Evolutionary conservation across 371 early-diverging fungal genomes (phyloP).

Genomic region (Apophysomyces elegans): DNA sequence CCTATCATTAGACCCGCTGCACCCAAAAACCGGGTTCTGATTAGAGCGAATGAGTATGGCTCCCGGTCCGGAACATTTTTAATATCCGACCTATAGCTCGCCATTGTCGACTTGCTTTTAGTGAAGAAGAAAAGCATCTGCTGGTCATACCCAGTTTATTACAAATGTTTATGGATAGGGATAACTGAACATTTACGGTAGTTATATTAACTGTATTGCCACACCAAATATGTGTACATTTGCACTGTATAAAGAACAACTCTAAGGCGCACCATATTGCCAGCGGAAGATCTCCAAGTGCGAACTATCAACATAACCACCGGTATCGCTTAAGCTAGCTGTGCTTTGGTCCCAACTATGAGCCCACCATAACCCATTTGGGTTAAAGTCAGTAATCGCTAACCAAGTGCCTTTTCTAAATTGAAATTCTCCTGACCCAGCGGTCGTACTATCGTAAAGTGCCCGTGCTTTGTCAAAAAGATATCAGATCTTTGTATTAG

Average conservation of each 20-base stretch:
- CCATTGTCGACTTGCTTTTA: too few species aligned
- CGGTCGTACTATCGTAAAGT: slow-evolving; percentile 83
- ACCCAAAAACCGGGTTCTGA: not conserved
- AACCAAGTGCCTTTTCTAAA: slow-evolving; percentile 78
- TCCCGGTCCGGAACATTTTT: too few species aligned
- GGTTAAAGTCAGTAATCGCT: slow-evolving; percentile 66
- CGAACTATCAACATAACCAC: slow-evolving; percentile 32
- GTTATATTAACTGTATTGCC: too few species aligned
- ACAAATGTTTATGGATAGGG: too few species aligned
- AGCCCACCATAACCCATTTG: slow-evolving; percentile 81
- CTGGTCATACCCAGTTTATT: too few species aligned
- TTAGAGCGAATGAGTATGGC: not conserved
- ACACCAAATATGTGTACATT: not conserved
- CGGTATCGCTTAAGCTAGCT: slow-evolving; percentile 26
- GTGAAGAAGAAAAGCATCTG: too few species aligned
- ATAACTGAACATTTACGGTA: too few species aligned
- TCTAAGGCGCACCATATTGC: not conserved
- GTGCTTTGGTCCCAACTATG: slow-evolving; percentile 53
- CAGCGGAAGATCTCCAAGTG: not conserved
- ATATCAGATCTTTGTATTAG: not conserved
- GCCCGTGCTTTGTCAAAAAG: slow-evolving; percentile 66
- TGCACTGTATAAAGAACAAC: not conserved
- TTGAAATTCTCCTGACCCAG: slow-evolving; percentile 78
- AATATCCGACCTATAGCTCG: too few species aligned
- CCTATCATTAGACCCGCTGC: not conserved